Base-by-base conservation (phyloP, 1,284 basidiomycete species). In the Leucoagaricus sp. region DNA sequence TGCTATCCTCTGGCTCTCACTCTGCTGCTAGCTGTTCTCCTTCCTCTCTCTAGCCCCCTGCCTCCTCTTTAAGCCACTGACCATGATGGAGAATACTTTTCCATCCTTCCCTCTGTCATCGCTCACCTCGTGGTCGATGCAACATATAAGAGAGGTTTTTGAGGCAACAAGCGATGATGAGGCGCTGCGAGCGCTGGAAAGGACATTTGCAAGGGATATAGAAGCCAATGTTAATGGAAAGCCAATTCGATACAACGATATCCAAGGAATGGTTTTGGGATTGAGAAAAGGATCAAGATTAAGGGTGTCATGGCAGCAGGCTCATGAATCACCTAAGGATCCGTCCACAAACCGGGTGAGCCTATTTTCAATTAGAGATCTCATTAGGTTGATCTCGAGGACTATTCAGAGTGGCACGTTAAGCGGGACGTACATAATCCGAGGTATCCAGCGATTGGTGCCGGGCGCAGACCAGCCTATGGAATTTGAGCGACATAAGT, bases 381-480 rank as follows among this genome's bases (percentile, higher is more conserved):
- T 58, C 34, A 33, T 47, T 42, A 44, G n/a, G 33, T 38, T 36
- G 45, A 52, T 25, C 23, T 40, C 36, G 21, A 28, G 50, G 21
- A 5, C 6, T 31, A 15, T 31, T 29, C 58, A 83, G 81, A 70
- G 73, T 60, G 83, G 83, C 28, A 70, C 72, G 13, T 77, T 83
- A 42, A 78, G 77, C 36, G 82, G 81, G 23, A 71, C 75, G 57
- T 85, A 85, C 66, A 64, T 78, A 44, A 81, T 84, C 61, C 74
- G 73, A 51, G 81, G 82, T 23, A 74, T 84, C 33, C 72, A 69
- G 59, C 77, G 75, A 64, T 61, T 60, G 19, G 33, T 75, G 38
- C 71, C 76, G 17, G 77, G 71, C 25, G 69, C 69, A 31, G 59
- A 64, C 13, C 60, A 63, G 13, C 67, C 71, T 29, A 67, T 69